These are phyloP conservation scores for Hypoxylon sp. DNA, from an alignment of 2,329 filamentous ascomycete species.

Conservation along the genomic window DNA sequence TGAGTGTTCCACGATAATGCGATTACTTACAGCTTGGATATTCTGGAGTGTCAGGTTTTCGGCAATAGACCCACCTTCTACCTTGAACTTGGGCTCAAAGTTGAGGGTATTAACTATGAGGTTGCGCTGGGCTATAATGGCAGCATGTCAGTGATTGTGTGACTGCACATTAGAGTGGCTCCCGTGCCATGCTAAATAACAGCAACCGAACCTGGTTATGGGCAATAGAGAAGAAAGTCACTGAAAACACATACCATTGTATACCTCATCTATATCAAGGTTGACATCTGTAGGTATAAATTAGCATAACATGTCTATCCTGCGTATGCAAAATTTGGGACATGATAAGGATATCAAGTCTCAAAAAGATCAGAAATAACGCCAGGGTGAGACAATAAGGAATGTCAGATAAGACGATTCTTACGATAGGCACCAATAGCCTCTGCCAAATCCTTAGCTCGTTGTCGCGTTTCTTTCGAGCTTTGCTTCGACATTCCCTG, in stretches of 20 bases:
- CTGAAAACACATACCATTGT: constrained; percentile 55
- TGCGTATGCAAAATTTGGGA: not conserved
- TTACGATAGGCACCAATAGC: constrained; percentile 76
- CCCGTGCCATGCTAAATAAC: not conserved
- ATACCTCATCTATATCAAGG: constrained; percentile 79
- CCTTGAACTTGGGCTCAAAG: constrained; percentile 70
- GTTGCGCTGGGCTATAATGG: constrained; percentile 64
- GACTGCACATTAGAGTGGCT: not conserved
- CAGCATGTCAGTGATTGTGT: not conserved
- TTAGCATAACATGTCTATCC: not conserved
- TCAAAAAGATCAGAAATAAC: not conserved
- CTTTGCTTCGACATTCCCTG: constrained; percentile 76
- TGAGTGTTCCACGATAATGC: too few relatives aligned
- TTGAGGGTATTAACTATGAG: constrained; percentile 71
- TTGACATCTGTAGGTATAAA: constrained; percentile 65
- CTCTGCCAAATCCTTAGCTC: constrained; percentile 73
- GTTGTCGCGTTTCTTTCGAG: constrained; percentile 74
- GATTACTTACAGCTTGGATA: constrained; percentile 70
- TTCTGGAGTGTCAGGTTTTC: constrained; percentile 79
- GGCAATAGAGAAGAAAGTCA: not conserved
- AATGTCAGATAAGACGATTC: not conserved
- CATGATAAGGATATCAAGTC: not conserved
- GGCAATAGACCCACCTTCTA: constrained; percentile 72
- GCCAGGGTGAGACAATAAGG: not conserved
- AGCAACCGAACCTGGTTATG: not conserved